Evolutionary conservation across 768 basidiomycete genomes (phyloP).

Genomic region (Phylloporus sp.): DNA sequence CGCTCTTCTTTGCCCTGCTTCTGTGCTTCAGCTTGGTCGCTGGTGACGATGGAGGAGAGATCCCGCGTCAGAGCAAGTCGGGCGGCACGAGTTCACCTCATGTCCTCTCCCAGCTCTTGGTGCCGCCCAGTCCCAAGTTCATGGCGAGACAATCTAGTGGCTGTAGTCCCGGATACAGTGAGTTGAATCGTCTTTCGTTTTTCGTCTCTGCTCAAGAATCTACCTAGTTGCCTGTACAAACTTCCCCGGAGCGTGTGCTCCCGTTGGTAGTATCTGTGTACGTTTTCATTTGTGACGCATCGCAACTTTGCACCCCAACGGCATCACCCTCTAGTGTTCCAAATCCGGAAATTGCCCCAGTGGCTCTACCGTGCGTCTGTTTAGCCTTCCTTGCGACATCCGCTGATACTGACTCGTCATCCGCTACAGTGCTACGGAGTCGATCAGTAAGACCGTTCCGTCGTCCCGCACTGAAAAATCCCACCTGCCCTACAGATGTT

Average conservation of each 20-base stretch:
- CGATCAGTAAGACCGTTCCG: slow-evolving; percentile 1
- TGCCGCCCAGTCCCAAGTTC: slow-evolving; percentile 4
- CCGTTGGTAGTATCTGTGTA: slow-evolving; percentile 19
- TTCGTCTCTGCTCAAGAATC: not conserved
- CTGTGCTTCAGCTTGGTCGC: slow-evolving; percentile 7
- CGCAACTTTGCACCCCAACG: not conserved
- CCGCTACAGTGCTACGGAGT: slow-evolving; percentile 8
- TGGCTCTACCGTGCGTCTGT: slow-evolving; percentile 9
- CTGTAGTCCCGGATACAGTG: slow-evolving; percentile 14
- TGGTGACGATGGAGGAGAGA: not conserved
- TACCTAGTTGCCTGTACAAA: slow-evolving; percentile 17
- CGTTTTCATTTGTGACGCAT: not conserved
- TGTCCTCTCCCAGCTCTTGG: slow-evolving; percentile 12
- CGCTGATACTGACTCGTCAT: slow-evolving; percentile 1
- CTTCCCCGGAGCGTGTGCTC: slow-evolving; percentile 16
- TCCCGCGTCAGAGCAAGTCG: slow-evolving; percentile 2
- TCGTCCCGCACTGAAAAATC: not conserved
- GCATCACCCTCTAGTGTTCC: slow-evolving; percentile 16
- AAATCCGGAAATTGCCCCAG: slow-evolving; percentile 7
- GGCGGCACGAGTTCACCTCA: not conserved
- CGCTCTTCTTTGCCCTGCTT: slow-evolving; percentile 9
- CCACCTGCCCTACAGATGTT: slow-evolving; percentile 10
- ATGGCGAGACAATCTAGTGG: slow-evolving; percentile 1
- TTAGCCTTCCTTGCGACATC: not conserved
- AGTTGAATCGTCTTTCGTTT: not conserved